Evolutionary conservation across 2,329 filamentous ascomycete genomes (phyloP), one percentile per base, ranked within the genome.

Genomic region (Beauveria scarabaeidicola): DNA sequence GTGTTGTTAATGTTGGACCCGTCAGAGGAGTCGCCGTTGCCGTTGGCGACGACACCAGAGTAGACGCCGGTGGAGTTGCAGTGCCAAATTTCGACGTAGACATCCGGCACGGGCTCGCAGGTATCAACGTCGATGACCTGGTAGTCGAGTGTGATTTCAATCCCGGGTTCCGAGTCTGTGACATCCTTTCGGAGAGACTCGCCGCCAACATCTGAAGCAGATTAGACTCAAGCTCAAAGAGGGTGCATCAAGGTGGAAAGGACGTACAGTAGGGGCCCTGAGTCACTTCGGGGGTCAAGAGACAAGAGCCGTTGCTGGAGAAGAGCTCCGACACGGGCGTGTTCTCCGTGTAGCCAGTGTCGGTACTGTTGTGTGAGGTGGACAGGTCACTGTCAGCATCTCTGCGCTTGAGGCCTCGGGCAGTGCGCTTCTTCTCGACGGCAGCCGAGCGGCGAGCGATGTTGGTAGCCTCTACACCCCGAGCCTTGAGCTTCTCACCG

Each of bases 211-310:
- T 72, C 69, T 68, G 23, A 5, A 32, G 10, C 21, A 25, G 27
- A 32, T 57, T 57, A 57, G 53, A n/a, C 15, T 40, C 29, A 27
- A 13, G 7, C 3, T 3, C 23, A 21, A 11, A 21, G n/a, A 46
- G 9, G 9, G 15, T 23, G n/a, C 15, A 19, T 11, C 9, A 7
- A 21, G 5, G 44, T 5, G 10, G 1, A 11, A 19, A 11, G 53
- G 51, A 61, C 67, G 48, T 66, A 72, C 77, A 65, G 70, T 76
- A 66, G 64, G 80, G 80, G 2, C 79, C 79, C 65, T 80, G 72
- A 3, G 77, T 81, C 11, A 77, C 76, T 63, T 81, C 79, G 0
- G 78, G 77, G 3, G 73, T 76, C 27, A 82, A 69, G 11, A 80
- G 71, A 58, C 80, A 82, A 17, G 75, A 73, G 29, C 69, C 71